These are phyloP conservation scores for Kingdonia uniflora DNA, from an alignment of 164 flowering plant genomes.

Conservation along the genomic window DNA sequence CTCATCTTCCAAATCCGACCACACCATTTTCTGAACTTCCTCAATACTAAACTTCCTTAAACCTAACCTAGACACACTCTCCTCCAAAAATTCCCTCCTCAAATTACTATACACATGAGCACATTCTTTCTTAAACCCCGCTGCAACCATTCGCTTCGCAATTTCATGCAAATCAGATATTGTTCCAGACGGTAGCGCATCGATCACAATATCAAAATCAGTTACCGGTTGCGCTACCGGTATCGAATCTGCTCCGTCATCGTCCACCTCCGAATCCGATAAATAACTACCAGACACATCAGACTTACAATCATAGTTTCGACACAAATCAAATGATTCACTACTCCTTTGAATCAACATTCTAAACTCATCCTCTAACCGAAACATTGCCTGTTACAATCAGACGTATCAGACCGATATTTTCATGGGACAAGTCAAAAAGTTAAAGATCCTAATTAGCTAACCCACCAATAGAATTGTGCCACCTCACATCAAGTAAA, in stretches of 20 bases:
- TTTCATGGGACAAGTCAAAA: too few species aligned
- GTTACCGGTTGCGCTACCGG: too few species aligned
- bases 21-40: constrained; percentile 58
- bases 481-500: too few species aligned
- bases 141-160: constrained; percentile 79
- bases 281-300: too few species aligned
- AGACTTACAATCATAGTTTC: too few species aligned
- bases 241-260: too few species aligned
- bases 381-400: constrained; percentile 71
- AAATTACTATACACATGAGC: constrained; percentile 68
- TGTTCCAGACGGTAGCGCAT: constrained; percentile 66
- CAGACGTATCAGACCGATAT: too few species aligned
- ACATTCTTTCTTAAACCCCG: constrained; percentile 72
- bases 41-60: constrained; percentile 67
- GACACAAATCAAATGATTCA: constrained; percentile 23
- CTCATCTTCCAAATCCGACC: constrained; percentile 72
- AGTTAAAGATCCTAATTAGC: too few species aligned
- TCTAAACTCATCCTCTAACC: constrained; percentile 71
- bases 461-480: too few species aligned
- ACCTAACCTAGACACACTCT: constrained; percentile 68
- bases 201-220: constrained; percentile 29
- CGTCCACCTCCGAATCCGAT: too few species aligned
- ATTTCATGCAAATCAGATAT: constrained; percentile 73
- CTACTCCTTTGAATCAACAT: constrained; percentile 41
- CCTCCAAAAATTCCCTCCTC: constrained; percentile 80